Evolutionary conservation across 2,329 filamentous ascomycete species (phyloP).

Genomic region (Lecanosticta acicola): DNA sequence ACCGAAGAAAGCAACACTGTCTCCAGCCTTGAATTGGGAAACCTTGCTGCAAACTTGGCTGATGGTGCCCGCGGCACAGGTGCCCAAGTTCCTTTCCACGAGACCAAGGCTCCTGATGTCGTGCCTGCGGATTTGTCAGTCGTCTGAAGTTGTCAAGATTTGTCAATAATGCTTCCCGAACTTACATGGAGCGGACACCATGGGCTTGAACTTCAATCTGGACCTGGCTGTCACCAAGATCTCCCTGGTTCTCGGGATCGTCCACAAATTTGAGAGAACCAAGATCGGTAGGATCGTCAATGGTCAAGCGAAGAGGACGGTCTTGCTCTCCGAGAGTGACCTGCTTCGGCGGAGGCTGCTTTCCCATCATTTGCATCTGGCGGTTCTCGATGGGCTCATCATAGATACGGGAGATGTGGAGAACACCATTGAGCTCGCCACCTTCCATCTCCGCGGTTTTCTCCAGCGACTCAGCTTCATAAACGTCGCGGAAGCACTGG

Average conservation of each 20-base stretch:
- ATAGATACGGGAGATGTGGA: not conserved
- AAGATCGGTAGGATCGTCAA: slow-evolving; percentile 17
- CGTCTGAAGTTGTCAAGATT: too few relatives aligned
- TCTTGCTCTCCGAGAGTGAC: not conserved
- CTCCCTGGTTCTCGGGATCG: slow-evolving; percentile 2
- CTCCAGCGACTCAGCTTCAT: not conserved
- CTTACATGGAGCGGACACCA: not conserved
- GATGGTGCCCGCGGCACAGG: slow-evolving; percentile 12
- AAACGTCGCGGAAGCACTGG: not conserved
- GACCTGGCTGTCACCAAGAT: not conserved
- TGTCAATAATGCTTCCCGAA: not conserved
- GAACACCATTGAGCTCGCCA: not conserved
- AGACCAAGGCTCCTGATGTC: not conserved
- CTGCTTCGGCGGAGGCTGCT: not conserved
- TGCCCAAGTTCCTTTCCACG: slow-evolving; percentile 7
- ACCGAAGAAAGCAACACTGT: slow-evolving; percentile 9
- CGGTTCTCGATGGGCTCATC: slow-evolving; percentile 3
- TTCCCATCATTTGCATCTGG: not conserved
- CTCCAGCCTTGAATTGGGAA: slow-evolving; percentile 9
- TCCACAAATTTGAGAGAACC: slow-evolving; percentile 22
- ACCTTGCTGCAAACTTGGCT: slow-evolving; percentile 12
- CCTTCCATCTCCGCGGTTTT: not conserved
- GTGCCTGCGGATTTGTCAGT: not conserved
- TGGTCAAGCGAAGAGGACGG: slow-evolving; percentile 9
- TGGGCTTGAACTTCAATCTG: not conserved